Evolutionary conservation across 225 moss, liverwort and hornwort species (phyloP).

Genomic region (Physcomitrium patens): DNA sequence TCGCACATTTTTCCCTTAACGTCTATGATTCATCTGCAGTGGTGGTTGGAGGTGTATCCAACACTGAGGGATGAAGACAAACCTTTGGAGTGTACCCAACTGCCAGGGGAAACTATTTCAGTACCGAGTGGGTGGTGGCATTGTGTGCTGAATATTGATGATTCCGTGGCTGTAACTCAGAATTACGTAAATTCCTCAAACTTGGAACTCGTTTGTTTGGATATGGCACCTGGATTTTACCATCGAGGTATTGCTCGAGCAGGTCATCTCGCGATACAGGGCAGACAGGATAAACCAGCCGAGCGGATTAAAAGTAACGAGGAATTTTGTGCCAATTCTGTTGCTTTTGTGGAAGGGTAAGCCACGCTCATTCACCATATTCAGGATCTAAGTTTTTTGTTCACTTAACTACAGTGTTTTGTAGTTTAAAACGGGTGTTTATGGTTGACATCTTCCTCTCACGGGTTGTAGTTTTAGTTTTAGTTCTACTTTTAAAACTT

Average conservation of each 20-base stretch:
- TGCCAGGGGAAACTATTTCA: slow-evolving; percentile 90
- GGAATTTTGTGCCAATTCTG: slow-evolving; percentile 35
- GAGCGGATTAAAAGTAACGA: slow-evolving; percentile 28
- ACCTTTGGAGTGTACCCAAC: slow-evolving; percentile 95
- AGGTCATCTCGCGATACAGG: slow-evolving; percentile 72
- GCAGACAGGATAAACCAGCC: slow-evolving; percentile 27
- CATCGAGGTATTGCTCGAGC: slow-evolving; percentile 97
- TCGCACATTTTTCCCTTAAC: slow-evolving; percentile 7
- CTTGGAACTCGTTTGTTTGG: slow-evolving; percentile 96
- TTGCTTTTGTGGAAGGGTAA: slow-evolving; percentile 41
- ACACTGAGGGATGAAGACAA: slow-evolving; percentile 75
- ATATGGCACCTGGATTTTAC: slow-evolving; percentile 91
- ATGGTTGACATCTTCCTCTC: neutral
- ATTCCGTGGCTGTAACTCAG: slow-evolving; percentile 92
- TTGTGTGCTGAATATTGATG: slow-evolving; percentile 94
- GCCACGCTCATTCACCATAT: slow-evolving; percentile 19
- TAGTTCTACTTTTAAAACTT: slow-evolving; percentile 13
- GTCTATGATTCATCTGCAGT: slow-evolving; percentile 52
- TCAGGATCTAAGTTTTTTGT: neutral
- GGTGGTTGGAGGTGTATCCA: slow-evolving; percentile 99
- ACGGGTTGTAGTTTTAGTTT: neutral
- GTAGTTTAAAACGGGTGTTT: neutral
- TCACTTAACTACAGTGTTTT: neutral
- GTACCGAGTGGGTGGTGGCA: slow-evolving; percentile 99
- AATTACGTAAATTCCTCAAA: slow-evolving; percentile 92